Percentiles rank a stretch among this genome's conserved stretches.
phyloP scores from a whole-genome alignment of 116 monocot genomes.

The Zostera marina region DNA sequence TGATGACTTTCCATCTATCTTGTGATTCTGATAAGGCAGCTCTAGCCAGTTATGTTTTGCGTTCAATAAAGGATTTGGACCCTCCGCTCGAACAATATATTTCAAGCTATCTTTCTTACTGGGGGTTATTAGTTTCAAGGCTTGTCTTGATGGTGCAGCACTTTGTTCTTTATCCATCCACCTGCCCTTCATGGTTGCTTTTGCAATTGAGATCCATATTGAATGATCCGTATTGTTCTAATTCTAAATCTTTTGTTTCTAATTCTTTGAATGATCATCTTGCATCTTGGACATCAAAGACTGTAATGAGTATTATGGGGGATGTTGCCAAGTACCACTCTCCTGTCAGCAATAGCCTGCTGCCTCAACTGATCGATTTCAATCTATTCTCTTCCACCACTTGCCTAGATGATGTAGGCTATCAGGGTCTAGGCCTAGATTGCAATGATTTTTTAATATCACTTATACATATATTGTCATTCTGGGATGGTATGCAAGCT shows the following conservation, averaged over 20 bases:
- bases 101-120: slow-evolving; percentile 42
- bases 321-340: slow-evolving; percentile 23
- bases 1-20: slow-evolving; percentile 77
- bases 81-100: slow-evolving; percentile 27
- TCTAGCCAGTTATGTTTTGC: slow-evolving; percentile 29
- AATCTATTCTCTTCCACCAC: slow-evolving; percentile 21
- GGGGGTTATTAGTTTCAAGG: slow-evolving; percentile 70
- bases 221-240: slow-evolving; percentile 36
- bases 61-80: slow-evolving; percentile 32
- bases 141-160: slow-evolving; percentile 66
- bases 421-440: slow-evolving; percentile 30
- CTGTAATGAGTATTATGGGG: slow-evolving; percentile 24
- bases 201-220: slow-evolving; percentile 50
- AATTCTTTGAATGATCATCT: slow-evolving; percentile 25
- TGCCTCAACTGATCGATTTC: slow-evolving; percentile 75
- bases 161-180: slow-evolving; percentile 46
- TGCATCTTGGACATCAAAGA: slow-evolving; percentile 36
- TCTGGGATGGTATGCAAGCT: slow-evolving; percentile 61
- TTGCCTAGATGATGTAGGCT: slow-evolving; percentile 14
- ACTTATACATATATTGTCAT: slow-evolving; percentile 42
- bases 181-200: slow-evolving; percentile 77
- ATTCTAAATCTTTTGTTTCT: slow-evolving; percentile 6
- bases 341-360: slow-evolving; percentile 20
- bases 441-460: slow-evolving; percentile 21
- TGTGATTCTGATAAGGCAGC: slow-evolving; percentile 38